Evolutionary conservation across 2,329 filamentous ascomycete species (phyloP).

Genomic region (Neonectria magnoliae): DNA sequence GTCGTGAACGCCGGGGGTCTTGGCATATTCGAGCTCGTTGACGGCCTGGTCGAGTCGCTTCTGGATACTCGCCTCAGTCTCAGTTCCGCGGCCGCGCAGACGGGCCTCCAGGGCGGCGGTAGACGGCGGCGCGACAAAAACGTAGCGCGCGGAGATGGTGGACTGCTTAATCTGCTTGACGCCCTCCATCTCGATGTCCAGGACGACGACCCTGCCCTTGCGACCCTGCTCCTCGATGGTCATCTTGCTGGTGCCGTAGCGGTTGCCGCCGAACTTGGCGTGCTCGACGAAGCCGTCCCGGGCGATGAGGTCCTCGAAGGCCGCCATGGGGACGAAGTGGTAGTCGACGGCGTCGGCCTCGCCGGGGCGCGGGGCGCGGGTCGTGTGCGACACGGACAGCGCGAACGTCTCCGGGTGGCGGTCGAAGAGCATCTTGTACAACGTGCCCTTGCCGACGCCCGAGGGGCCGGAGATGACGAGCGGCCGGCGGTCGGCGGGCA

Average conservation of each 20-base stretch:
- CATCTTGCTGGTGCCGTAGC: slow-evolving; percentile 84
- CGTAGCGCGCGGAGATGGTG: slow-evolving; percentile 78
- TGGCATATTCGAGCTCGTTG: slow-evolving; percentile 78
- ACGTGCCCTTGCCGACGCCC: slow-evolving; percentile 83
- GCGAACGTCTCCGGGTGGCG: slow-evolving; percentile 61
- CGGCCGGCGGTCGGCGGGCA: slow-evolving; percentile 64
- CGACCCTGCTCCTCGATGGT: slow-evolving; percentile 80
- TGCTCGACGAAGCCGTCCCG: slow-evolving; percentile 83
- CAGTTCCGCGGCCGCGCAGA: slow-evolving; percentile 78
- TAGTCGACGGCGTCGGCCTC: slow-evolving; percentile 84
- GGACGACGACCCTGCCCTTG: slow-evolving; percentile 78
- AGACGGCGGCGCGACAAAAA: slow-evolving; percentile 86
- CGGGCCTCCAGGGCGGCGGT: slow-evolving; percentile 79
- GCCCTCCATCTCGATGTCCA: slow-evolving; percentile 98
- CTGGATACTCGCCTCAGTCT: slow-evolving; percentile 76
- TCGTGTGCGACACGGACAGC: slow-evolving; percentile 79
- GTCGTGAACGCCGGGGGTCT: slow-evolving; percentile 64
- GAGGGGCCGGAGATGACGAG: slow-evolving; percentile 84
- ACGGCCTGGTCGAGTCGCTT: slow-evolving; percentile 77
- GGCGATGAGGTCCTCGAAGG: slow-evolving; percentile 73
- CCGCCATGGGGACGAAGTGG: slow-evolving; percentile 75
- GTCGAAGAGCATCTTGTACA: slow-evolving; percentile 76
- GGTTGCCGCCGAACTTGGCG: slow-evolving; percentile 85
- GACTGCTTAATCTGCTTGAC: slow-evolving; percentile 92
- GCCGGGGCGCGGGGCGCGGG: slow-evolving; percentile 78